Evolutionary conservation across 371 early-diverging fungal genomes (phyloP).

Genomic region (Dichotomocladium elegans): DNA sequence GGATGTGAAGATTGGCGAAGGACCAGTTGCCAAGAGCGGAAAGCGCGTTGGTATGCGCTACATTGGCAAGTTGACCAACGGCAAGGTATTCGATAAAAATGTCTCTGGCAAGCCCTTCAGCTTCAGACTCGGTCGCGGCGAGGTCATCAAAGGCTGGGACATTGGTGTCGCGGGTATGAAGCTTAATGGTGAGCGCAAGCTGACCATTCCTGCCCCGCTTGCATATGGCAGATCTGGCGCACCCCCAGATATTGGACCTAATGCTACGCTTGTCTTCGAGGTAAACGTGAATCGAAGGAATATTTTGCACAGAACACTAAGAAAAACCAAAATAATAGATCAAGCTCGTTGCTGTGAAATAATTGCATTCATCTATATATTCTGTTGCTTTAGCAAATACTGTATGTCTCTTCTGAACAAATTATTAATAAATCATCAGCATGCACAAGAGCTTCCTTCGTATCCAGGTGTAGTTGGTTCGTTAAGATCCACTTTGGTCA

Average conservation of each 20-base stretch:
- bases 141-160: slow-evolving; percentile 97
- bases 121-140: slow-evolving; percentile 84
- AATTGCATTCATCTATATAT: neutral
- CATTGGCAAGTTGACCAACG: slow-evolving; percentile 86
- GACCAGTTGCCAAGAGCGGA: slow-evolving; percentile 76
- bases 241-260: slow-evolving; percentile 86
- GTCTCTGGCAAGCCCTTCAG: slow-evolving; percentile 85
- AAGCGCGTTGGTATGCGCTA: slow-evolving; percentile 82
- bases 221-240: slow-evolving; percentile 89
- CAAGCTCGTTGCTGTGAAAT: slow-evolving; percentile 25
- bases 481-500: slow-evolving; percentile 46
- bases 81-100: slow-evolving; percentile 94
- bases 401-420: neutral
- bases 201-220: slow-evolving; percentile 82
- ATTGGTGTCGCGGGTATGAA: slow-evolving; percentile 87
- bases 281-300: too few species aligned
- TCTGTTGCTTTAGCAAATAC: neutral
- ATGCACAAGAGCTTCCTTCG: slow-evolving; percentile 38
- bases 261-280: slow-evolving; percentile 85
- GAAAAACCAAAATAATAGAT: too few species aligned
- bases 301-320: too few species aligned
- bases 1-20: slow-evolving; percentile 74
- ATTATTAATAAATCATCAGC: slow-evolving; percentile 13
- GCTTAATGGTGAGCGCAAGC: slow-evolving; percentile 83
- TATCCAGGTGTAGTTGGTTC: slow-evolving; percentile 26